Evolutionary conservation across 352 stramenopile genomes (phyloP).

Genomic region (Phytophthora hibernalis): DNA sequence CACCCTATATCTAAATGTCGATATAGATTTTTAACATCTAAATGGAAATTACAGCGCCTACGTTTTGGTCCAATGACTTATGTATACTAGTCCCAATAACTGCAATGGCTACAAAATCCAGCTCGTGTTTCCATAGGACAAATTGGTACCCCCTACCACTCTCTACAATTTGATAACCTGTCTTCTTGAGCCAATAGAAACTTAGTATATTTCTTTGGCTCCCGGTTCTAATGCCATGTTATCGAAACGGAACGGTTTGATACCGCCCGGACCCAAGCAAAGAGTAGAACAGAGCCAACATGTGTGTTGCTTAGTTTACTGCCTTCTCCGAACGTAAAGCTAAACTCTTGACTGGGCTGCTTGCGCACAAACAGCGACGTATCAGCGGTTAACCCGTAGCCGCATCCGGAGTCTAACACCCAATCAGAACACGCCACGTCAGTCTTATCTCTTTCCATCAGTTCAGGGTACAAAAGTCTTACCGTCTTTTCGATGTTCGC

Average conservation of each 20-base stretch:
- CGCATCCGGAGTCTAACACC: too few species aligned
- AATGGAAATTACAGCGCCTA: too few species aligned
- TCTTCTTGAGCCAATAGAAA: slow-evolving; percentile 14
- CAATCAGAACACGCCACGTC: too few species aligned
- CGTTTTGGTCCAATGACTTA: too few species aligned
- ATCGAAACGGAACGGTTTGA: slow-evolving; percentile 7
- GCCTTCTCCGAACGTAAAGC: slow-evolving; percentile 17
- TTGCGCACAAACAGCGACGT: slow-evolving; percentile 13
- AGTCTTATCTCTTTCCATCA: too few species aligned
- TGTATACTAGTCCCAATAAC: background rate
- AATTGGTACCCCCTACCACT: too few species aligned
- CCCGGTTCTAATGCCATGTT: background rate
- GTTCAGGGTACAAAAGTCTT: too few species aligned
- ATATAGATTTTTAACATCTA: too few species aligned
- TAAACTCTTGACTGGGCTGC: slow-evolving; percentile 9
- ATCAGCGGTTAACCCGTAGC: slow-evolving; percentile 1
- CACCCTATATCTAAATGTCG: too few species aligned
- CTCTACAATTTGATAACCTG: slow-evolving; percentile 14
- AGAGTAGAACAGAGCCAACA: slow-evolving; percentile 13
- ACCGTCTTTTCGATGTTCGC: too few species aligned
- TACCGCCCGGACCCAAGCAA: slow-evolving; percentile 4
- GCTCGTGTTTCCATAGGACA: background rate
- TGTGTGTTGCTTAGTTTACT: slow-evolving; percentile 21
- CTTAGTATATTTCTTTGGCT: slow-evolving; percentile 13
- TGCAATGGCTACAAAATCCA: background rate